Percentiles rank a stretch among this genome's conserved stretches.
Evolutionary conservation across 805 yeast species (phyloP).

Genomic region (Ogataea methanolica): DNA sequence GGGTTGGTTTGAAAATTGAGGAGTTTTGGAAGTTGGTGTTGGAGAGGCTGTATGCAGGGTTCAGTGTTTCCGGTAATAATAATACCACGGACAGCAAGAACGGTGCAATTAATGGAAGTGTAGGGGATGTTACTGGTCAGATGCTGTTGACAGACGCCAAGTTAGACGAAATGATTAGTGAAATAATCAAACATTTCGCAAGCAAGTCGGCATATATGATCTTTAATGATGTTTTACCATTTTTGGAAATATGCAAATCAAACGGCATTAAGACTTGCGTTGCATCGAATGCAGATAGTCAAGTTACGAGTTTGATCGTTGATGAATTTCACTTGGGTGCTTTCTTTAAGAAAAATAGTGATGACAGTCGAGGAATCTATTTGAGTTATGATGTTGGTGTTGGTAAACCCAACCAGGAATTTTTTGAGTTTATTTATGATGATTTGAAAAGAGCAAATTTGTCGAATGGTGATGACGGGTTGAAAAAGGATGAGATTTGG

Average conservation of each 20-base stretch:
- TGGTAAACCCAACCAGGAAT: constrained; percentile 46
- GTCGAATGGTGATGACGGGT: neutral
- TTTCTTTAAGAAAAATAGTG: constrained; percentile 31
- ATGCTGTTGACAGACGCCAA: neutral
- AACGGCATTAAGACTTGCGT: constrained; percentile 35
- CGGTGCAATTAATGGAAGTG: no score
- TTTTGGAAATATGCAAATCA: constrained; percentile 31
- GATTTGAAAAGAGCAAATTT: constrained; percentile 7
- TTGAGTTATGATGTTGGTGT: constrained; percentile 54
- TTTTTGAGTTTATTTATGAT: constrained; percentile 39
- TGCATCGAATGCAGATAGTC: constrained; percentile 59
- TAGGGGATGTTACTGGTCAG: neutral
- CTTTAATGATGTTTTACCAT: constrained; percentile 49
- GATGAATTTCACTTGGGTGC: constrained; percentile 39
- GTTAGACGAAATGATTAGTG: constrained; percentile 33
- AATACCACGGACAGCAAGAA: no score
- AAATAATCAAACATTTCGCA: constrained; percentile 45
- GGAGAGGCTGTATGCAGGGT: constrained; percentile 6
- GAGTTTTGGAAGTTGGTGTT: constrained; percentile 59
- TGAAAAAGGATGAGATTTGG: constrained; percentile 32
- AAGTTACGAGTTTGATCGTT: constrained; percentile 41
- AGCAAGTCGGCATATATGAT: constrained; percentile 48
- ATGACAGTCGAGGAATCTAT: constrained; percentile 30
- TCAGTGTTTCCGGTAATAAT: neutral
- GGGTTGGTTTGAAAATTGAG: constrained; percentile 25